These are phyloP conservation scores for Evernia prunastri DNA, from an alignment of 495 filamentous ascomycete genomes.

Conservation along the genomic window DNA sequence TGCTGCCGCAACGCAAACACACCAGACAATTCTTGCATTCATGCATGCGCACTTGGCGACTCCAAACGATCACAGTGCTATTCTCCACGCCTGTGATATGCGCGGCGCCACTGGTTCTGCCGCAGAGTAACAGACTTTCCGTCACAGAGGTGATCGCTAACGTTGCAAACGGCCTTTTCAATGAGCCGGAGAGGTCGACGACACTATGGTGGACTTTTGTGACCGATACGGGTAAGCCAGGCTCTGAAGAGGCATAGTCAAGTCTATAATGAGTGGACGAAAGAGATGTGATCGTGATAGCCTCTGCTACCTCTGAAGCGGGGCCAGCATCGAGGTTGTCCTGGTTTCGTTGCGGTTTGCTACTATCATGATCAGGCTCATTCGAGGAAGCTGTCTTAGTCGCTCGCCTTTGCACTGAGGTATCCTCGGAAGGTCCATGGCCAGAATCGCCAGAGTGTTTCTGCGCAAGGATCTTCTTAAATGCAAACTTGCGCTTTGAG, in stretches of 20 bases:
- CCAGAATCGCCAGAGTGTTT: conserved; percentile 43
- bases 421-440: conserved; percentile 26
- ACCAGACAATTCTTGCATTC: conserved; percentile 57
- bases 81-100: conserved; percentile 73
- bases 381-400: background rate
- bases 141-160: conserved; percentile 65
- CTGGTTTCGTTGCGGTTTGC: background rate
- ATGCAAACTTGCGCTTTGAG: conserved; percentile 65
- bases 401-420: background rate
- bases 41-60: conserved; percentile 86
- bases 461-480: conserved; percentile 48
- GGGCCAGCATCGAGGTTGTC: background rate
- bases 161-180: conserved; percentile 62
- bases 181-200: conserved; percentile 67
- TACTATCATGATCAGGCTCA: background rate
- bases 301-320: background rate
- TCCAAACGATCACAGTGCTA: conserved; percentile 67
- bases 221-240: conserved; percentile 50
- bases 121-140: conserved; percentile 65
- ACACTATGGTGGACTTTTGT: conserved; percentile 66
- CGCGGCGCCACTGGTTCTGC: conserved; percentile 67
- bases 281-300: conserved; percentile 6
- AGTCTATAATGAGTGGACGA: conserved; percentile 2
- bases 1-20: conserved; percentile 72
- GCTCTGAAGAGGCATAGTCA: background rate